Evolutionary conservation across 2,329 filamentous ascomycete species (phyloP).

Genomic region (Ophiosphaerella herpotricha): DNA sequence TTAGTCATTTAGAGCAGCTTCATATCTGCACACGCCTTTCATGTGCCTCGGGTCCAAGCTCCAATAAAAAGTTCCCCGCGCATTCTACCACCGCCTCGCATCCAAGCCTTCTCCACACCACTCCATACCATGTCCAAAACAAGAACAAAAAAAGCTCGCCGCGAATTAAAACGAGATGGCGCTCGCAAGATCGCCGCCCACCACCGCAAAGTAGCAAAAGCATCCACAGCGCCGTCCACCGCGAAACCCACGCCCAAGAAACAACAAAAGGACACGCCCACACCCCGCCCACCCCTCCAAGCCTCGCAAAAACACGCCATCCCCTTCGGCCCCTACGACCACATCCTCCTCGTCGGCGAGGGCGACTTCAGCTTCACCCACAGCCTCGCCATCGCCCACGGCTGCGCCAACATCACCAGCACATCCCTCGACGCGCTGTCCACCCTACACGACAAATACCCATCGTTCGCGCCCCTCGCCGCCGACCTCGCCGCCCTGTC

Average conservation of each 20-base stretch:
- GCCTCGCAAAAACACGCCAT: conserved; percentile 58
- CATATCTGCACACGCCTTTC: conserved; percentile 14
- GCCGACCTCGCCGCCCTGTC: conserved; percentile 26
- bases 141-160: conserved; percentile 40
- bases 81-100: no score
- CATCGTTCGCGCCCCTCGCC: conserved; percentile 53
- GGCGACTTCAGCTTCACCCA: conserved; percentile 79
- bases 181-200: conserved; percentile 32
- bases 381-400: conserved; percentile 68
- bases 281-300: conserved; percentile 15
- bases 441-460: conserved; percentile 58
- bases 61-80: conserved; percentile 27
- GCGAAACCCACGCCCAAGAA: conserved; percentile 17
- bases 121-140: conserved; percentile 39
- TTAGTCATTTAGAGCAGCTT: conserved; percentile 42
- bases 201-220: conserved; percentile 30
- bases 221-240: conserved; percentile 10
- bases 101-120: conserved; percentile 7
- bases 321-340: conserved; percentile 68
- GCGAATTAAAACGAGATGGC: conserved; percentile 41
- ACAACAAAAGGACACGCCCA: conserved; percentile 5
- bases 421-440: conserved; percentile 67
- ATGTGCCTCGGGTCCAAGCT: conserved; percentile 28
- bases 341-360: conserved; percentile 78
- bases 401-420: conserved; percentile 68